A percentile compares a stretch with the other conserved stretches of the same genome.
Conservation (phyloP, 2,329 filamentous ascomycete species). For the Blastomyces silverae region DNA sequence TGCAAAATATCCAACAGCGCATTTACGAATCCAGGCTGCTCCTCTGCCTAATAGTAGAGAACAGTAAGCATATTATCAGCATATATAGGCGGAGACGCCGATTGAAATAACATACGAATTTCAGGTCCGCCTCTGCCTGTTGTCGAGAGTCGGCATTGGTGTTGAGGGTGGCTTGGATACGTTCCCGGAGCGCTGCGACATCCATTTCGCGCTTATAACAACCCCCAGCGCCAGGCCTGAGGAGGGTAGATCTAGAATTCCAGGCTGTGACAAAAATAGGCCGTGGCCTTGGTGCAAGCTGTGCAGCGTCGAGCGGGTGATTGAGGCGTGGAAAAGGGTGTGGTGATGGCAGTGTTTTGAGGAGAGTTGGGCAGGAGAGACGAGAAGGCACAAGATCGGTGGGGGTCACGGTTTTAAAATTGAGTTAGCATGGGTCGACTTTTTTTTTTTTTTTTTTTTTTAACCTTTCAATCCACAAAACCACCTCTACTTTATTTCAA, state of each 20-base stretch:
- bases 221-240: slow-evolving; percentile 32
- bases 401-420: slow-evolving; percentile 18
- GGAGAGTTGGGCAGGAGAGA: slow-evolving; percentile 14
- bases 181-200: slow-evolving; percentile 54
- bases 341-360: slow-evolving; percentile 15
- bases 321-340: slow-evolving; percentile 16
- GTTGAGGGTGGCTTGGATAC: slow-evolving; percentile 59
- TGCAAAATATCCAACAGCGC: slow-evolving; percentile 86
- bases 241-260: slow-evolving; percentile 15
- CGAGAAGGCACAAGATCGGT: slow-evolving; percentile 18
- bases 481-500: not conserved
- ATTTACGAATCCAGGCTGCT: slow-evolving; percentile 81
- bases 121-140: slow-evolving; percentile 58
- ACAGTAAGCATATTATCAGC: not conserved
- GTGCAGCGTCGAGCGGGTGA: slow-evolving; percentile 10
- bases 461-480: not conserved
- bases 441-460: slow-evolving; percentile 10
- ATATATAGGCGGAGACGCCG: not conserved
- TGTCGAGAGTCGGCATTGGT: slow-evolving; percentile 55
- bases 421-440: not conserved
- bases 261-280: slow-evolving; percentile 3
- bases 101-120: slow-evolving; percentile 49
- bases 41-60: slow-evolving; percentile 63
- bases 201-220: slow-evolving; percentile 48
- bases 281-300: slow-evolving; percentile 2